Evolutionary conservation across 257 asterid species (phyloP).

Genomic region (Przewalskia tangutica): DNA sequence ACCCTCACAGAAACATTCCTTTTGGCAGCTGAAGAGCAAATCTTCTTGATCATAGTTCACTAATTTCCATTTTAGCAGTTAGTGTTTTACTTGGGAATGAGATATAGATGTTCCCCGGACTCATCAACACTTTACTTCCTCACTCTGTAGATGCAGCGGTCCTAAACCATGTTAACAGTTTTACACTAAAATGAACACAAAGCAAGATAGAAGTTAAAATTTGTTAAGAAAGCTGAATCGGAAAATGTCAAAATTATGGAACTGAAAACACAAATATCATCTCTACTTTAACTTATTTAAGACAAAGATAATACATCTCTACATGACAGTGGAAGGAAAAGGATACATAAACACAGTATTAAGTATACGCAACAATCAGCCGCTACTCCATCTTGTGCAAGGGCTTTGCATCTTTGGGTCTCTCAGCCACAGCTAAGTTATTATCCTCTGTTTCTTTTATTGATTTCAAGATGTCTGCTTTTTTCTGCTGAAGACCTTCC

Average conservation of each 20-base stretch:
- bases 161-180: background rate
- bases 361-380: background rate
- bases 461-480: constrained; percentile 39
- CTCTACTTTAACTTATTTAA: background rate
- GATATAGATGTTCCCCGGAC: background rate
- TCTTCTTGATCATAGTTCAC: too few relatives aligned
- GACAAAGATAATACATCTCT: background rate
- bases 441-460: constrained; percentile 43
- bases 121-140: background rate
- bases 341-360: background rate
- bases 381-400: constrained; percentile 1
- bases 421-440: constrained; percentile 16
- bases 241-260: background rate
- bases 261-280: background rate
- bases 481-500: constrained; percentile 33
- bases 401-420: constrained; percentile 14
- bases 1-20: too few relatives aligned
- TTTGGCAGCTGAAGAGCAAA: too few relatives aligned
- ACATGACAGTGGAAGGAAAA: background rate
- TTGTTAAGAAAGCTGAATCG: background rate
- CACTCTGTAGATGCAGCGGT: background rate
- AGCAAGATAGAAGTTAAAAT: background rate
- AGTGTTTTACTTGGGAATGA: background rate
- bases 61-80: too few relatives aligned
- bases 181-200: background rate